Evolutionary conservation across 306 rosid species (phyloP).

Genomic region (Ormosia emarginata): DNA sequence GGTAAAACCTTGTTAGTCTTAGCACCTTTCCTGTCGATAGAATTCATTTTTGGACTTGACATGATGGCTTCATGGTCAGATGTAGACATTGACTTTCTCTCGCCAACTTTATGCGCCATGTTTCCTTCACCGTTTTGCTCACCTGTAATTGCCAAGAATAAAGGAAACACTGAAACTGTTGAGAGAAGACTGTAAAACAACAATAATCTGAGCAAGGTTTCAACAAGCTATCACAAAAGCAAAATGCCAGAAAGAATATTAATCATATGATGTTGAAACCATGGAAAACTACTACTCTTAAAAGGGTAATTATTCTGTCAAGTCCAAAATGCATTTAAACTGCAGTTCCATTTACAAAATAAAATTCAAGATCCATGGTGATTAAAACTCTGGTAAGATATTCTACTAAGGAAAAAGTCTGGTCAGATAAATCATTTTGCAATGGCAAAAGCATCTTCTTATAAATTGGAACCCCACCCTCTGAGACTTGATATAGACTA

Average conservation of each 20-base stretch:
- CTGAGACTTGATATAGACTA: not conserved
- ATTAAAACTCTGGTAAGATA: not conserved
- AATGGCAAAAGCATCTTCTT: not conserved
- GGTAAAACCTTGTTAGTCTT: constrained; percentile 41
- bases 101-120: constrained; percentile 32
- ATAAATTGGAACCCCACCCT: not conserved
- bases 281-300: not conserved
- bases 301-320: not conserved
- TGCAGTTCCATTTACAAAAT: not conserved
- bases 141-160: constrained; percentile 33
- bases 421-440: not conserved
- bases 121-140: constrained; percentile 27
- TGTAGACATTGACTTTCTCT: constrained; percentile 43
- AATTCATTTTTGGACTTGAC: not conserved
- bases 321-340: not conserved
- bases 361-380: not conserved
- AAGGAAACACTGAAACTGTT: not conserved
- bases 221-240: not conserved
- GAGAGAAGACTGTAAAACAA: not conserved
- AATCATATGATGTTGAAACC: not conserved
- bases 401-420: not conserved
- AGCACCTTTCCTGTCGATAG: constrained; percentile 1
- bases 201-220: not conserved
- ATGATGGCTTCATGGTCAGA: constrained; percentile 29
- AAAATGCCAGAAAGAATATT: not conserved